phyloP scores from a whole-genome alignment of 163 green algal genomes.

The Prototheca wickerhamii region DNA sequence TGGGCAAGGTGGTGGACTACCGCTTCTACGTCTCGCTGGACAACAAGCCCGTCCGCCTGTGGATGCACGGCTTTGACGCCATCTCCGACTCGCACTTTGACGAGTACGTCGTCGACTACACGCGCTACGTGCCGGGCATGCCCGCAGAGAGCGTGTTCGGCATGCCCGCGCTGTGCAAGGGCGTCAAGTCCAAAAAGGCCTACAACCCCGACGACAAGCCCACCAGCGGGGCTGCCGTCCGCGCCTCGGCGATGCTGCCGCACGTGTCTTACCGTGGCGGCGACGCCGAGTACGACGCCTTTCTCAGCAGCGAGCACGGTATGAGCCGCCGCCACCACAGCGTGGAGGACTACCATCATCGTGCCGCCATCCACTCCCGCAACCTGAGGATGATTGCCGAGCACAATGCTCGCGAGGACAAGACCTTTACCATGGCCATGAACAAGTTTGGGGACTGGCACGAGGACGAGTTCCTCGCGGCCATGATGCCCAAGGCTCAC shows the following conservation, averaged over 20 bases:
- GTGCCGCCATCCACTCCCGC: slow-evolving; percentile 10
- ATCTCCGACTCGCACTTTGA: slow-evolving; percentile 43
- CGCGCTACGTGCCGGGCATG: slow-evolving; percentile 14
- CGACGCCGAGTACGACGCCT: slow-evolving; percentile 35
- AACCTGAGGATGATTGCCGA: slow-evolving; percentile 21
- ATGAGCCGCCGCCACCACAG: slow-evolving; percentile 7
- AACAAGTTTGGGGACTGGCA: slow-evolving; percentile 56
- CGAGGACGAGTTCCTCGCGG: slow-evolving; percentile 32
- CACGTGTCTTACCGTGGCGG: slow-evolving; percentile 11
- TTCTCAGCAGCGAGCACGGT: slow-evolving; percentile 21
- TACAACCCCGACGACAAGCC: not conserved
- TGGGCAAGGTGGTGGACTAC: slow-evolving; percentile 32
- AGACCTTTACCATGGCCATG: slow-evolving; percentile 8
- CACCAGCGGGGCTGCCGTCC: slow-evolving; percentile 1
- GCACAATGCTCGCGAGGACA: slow-evolving; percentile 15
- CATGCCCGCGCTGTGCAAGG: slow-evolving; percentile 25
- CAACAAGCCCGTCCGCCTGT: slow-evolving; percentile 28
- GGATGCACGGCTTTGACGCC: slow-evolving; percentile 40
- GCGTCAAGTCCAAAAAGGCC: not conserved
- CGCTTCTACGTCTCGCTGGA: slow-evolving; percentile 22
- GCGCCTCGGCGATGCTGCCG: slow-evolving; percentile 31
- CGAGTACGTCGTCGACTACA: slow-evolving; percentile 40
- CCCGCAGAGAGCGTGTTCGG: slow-evolving; percentile 20
- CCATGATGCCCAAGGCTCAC: slow-evolving; percentile 18
- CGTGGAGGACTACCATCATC: slow-evolving; percentile 16